Base-by-base conservation (phyloP, 495 filamentous ascomycete species). In the Talaromyces thailandensis region DNA sequence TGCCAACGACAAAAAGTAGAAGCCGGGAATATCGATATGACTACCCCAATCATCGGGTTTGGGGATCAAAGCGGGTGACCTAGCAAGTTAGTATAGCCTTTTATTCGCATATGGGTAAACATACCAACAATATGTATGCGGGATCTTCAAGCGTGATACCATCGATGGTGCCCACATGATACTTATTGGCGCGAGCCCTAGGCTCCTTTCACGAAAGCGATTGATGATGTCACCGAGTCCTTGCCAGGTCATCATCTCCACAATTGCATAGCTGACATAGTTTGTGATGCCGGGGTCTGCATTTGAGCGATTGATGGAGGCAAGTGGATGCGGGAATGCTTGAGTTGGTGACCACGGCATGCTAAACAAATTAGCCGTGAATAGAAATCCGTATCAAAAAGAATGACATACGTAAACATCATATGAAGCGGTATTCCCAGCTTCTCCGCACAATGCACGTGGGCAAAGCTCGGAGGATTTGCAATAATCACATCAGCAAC, bases 201-300 rank as follows among this genome's bases (percentile, higher is more conserved):
- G 75, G n/a, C 80, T 80, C 60, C 82, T 78, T 58, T 84, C 81
- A 11, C 89, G 79, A 64, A 90, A 90, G 9, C 83, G 76, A 68
- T 92, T 92, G 62, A 91, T 84, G 3, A 93, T 73, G 67, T 91
- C 88, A 21, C 89, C 89, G 2, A 92, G 76, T 4, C 88, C 88
- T 68, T 92, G 88, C 88, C 88, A 91, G 48, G 87, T 86, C 82
- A 93, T 85, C 79, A 88, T 84, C 63, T 93, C 89, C 9, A 93
- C 85, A 37, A 92, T 70, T 14, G 82, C 81, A 65, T 93, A 93
- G 3, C 84, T 87, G 9, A 91, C 78, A 64, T 84, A 91, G 70
- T 93, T 93, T 3, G 87, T 84, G 43, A 84, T 75, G 14, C 77
- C 76, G 2, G 79, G 67, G 64, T 84, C 82, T 32, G 77, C 74